Evolutionary conservation across 1,284 basidiomycete genomes (phyloP), one percentile per base, ranked within the genome.

Genomic region (Microbotryum saponariae): DNA sequence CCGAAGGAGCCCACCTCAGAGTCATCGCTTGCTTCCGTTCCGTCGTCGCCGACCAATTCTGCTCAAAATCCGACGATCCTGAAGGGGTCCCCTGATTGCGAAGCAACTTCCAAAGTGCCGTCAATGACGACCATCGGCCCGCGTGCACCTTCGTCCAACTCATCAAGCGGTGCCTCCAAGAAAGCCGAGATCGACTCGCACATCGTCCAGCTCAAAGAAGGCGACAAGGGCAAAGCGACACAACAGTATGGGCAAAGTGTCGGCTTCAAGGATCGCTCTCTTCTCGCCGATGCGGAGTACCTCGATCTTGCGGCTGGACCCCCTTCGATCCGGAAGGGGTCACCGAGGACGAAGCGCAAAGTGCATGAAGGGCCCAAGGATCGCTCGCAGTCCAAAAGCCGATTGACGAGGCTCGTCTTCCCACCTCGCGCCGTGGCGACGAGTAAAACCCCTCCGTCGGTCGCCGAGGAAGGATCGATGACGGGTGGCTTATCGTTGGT

Each of bases 291-390:
- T 18, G 75, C 76, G 61, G 78, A 79, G 60, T 76, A 77, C 59
- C 75, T 80, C 37, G 79, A 80, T 60, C 70, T 80, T 4, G 78
- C 79, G 3, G 64, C 74, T 29, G 79, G 79, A 42, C 37, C 37
- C 3, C 37, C 37, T 18, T 42, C 37, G 16, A 42, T 42, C 12
- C 37, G 37, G 10, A 42, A 42, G 37, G 37, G 37, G 37, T 42
- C 37, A 12, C 37, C 37, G 37, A 42, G 37, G 37, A 42, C 37
- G 37, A 42, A 42, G 37, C 37, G 37, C 37, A 42, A 42, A 42
- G 6, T 42, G 14, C 37, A 42, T 16, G 14, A 42, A 16, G 37
- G 37, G 37, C 37, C 37, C 16, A 42, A 42, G 37, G 37, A 42
- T 42, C 37, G 37, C 37, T 42, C 37, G 37, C 37, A 42, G 37